Evolutionary conservation across 2,329 filamentous ascomycete genomes (phyloP), one percentile per base, ranked within the genome.

Genomic region (Cryphonectria carpinicola): DNA sequence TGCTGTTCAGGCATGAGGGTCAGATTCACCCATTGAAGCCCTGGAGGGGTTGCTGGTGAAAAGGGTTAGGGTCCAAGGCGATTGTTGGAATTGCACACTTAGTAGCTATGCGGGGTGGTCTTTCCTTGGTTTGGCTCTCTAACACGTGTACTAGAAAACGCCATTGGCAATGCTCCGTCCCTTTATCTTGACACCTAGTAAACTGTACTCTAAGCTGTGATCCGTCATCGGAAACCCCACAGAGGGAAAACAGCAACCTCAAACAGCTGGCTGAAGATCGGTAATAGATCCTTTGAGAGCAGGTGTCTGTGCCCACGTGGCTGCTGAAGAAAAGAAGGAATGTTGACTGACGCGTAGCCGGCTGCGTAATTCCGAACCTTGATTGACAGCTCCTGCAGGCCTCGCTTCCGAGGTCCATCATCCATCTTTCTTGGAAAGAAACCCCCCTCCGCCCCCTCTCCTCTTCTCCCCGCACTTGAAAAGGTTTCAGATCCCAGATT

Each of bases 291-390:
- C 52, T 22, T 32, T 13, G 22, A 49, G 46, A 56, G 52, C 52
- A 56, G 32, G 52, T 17, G 52, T 28, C 25, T 56, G 52, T 56
- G 52, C 52, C 32, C 52, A 56, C 52, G 52, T 56, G 52, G 52
- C 52, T 19, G 52, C 52, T 19, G 52, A 28, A 17, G 52, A 13
- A 28, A 14, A 14, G 25, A 14, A 14, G 54, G 54, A 28, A 17
- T 8, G 25, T 58, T 32, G 54, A 35, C 54, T 58, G 54, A 58
- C 54, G 54, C 13, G 54, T 35, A 28, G 54, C 25, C 54, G 19
- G 46, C 46, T 49, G 19, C 46, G 54, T 58, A 58, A 35, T 32
- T 58, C 54, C 54, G 54, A 32, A 19, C 54, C 54, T 35, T 32
- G 54, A 58, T 32, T 32, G 54, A 58, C 25, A 58, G 37, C 10